Conservation (phyloP, 2,329 filamentous ascomycete genomes). For the Paecilomyces sp. region DNA sequence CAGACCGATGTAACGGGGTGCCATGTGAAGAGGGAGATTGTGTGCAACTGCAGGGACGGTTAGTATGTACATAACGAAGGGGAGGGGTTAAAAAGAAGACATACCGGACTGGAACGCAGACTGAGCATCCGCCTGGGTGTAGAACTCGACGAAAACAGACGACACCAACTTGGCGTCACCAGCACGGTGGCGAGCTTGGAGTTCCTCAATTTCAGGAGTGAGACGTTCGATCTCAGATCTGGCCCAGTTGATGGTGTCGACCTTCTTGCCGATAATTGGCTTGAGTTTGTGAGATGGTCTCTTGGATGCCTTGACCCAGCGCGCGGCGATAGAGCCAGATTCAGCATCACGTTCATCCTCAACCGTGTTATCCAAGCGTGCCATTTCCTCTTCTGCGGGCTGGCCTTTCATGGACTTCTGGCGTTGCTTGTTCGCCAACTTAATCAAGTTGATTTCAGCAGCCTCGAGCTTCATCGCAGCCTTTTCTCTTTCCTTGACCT, state of each 20-base stretch:
- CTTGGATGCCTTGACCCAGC: slow-evolving; percentile 66
- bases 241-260: slow-evolving; percentile 90
- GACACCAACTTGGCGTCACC: slow-evolving; percentile 61
- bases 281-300: slow-evolving; percentile 71
- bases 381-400: slow-evolving; percentile 30
- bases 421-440: slow-evolving; percentile 65
- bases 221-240: slow-evolving; percentile 70
- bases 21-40: slow-evolving; percentile 80
- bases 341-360: slow-evolving; percentile 55
- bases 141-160: slow-evolving; percentile 88
- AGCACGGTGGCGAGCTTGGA: slow-evolving; percentile 59
- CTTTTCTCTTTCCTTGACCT: slow-evolving; percentile 75
- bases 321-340: slow-evolving; percentile 63
- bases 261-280: slow-evolving; percentile 71
- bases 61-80: slow-evolving; percentile 1
- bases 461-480: slow-evolving; percentile 74
- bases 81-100: not conserved
- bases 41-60: slow-evolving; percentile 54
- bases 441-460: slow-evolving; percentile 80
- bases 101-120: slow-evolving; percentile 66
- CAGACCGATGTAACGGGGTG: slow-evolving; percentile 76
- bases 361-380: slow-evolving; percentile 33
- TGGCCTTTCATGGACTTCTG: slow-evolving; percentile 54
- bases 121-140: slow-evolving; percentile 74
- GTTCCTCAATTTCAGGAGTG: slow-evolving; percentile 61